Conservation (phyloP, 768 basidiomycete species). For the Boletus pseudo-olivaceus region DNA sequence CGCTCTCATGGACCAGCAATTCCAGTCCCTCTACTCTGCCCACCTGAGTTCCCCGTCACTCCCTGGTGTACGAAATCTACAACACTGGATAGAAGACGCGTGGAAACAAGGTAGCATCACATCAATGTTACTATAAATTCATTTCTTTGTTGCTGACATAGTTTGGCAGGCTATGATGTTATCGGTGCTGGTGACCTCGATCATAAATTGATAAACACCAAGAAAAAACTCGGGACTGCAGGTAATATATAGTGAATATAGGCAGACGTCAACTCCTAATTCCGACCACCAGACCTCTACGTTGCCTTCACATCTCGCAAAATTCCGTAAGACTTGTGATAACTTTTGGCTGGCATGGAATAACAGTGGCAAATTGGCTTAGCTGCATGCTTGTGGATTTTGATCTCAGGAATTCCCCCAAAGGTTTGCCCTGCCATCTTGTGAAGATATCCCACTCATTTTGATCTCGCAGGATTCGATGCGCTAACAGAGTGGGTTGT, state of each 20-base stretch:
- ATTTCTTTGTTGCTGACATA: not conserved
- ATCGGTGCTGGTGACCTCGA: conserved; percentile 64
- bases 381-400: conserved; percentile 70
- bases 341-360: not conserved
- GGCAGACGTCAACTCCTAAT: not conserved
- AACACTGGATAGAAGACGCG: conserved; percentile 76
- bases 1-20: conserved; percentile 62
- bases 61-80: conserved; percentile 73
- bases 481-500: conserved; percentile 70
- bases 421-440: conserved; percentile 36
- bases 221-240: conserved; percentile 79
- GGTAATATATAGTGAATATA: conserved; percentile 39
- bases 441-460: not conserved
- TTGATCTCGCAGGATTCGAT: conserved; percentile 36
- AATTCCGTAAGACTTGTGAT: conserved; percentile 62
- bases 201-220: conserved; percentile 48
- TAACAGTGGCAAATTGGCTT: not conserved
- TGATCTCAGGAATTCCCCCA: conserved; percentile 39
- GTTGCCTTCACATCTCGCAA: conserved; percentile 75
- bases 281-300: conserved; percentile 54
- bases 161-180: conserved; percentile 59
- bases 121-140: not conserved
- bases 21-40: conserved; percentile 59
- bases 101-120: conserved; percentile 59
- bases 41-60: conserved; percentile 52